Conservation (phyloP, 2,329 filamentous ascomycete genomes). For the Nemania abortiva region DNA sequence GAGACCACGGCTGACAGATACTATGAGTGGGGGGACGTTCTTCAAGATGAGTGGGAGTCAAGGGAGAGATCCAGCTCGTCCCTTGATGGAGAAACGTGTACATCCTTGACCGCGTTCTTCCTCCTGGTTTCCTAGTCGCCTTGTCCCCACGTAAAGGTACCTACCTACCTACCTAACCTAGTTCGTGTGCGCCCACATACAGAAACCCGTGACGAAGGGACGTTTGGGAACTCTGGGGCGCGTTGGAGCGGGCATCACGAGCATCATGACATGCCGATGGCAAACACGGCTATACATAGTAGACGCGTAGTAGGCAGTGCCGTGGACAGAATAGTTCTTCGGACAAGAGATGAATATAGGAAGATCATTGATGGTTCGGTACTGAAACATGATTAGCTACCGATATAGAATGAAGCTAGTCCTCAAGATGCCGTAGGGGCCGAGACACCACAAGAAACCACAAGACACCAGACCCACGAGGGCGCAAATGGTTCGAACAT, state of each 20-base stretch:
- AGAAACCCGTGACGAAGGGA: background rate
- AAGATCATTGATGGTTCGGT: background rate
- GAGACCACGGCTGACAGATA: background rate
- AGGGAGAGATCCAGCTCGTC: slow-evolving; percentile 3
- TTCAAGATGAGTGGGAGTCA: background rate
- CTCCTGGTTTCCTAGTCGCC: background rate
- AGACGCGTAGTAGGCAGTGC: background rate
- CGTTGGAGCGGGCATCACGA: background rate
- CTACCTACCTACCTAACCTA: background rate
- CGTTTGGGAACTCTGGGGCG: background rate
- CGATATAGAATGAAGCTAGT: background rate
- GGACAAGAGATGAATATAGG: background rate
- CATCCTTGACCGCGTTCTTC: background rate
- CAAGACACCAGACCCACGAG: background rate
- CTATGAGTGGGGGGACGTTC: background rate
- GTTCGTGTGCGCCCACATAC: background rate
- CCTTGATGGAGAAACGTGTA: slow-evolving; percentile 6
- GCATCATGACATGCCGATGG: background rate
- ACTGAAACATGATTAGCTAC: slow-evolving; percentile 1
- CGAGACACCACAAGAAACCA: background rate
- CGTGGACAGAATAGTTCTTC: background rate
- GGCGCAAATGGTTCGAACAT: background rate
- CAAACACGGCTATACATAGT: background rate
- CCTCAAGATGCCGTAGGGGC: background rate
- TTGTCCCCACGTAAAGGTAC: background rate